phyloP scores from a whole-genome alignment of 176 grass and related monocot species.

The Eremochloa ophiuroides region DNA sequence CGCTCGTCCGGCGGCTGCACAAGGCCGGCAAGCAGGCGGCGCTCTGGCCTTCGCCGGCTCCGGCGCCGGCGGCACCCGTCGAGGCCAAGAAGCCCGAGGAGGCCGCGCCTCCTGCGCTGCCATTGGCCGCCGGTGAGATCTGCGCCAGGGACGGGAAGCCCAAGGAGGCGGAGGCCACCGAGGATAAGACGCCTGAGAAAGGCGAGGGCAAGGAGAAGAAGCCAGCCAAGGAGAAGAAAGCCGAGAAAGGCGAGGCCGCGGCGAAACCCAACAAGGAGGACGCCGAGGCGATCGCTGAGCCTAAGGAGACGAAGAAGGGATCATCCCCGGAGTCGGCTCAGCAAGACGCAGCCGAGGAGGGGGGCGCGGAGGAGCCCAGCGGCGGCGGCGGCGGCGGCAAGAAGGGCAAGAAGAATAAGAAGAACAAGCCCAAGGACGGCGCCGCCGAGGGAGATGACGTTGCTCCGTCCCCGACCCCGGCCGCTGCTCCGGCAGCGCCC shows the following conservation, averaged over 20 bases:
- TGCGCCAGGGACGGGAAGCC: background rate
- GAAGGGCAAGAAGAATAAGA: slow-evolving; percentile 58
- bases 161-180: background rate
- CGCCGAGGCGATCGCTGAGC: background rate
- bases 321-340: slow-evolving; percentile 10
- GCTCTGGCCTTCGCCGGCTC: slow-evolving; percentile 47
- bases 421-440: slow-evolving; percentile 20
- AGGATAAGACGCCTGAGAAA: slow-evolving; percentile 12
- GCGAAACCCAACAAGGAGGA: slow-evolving; percentile 14
- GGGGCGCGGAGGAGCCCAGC: slow-evolving; percentile 6
- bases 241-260: slow-evolving; percentile 19
- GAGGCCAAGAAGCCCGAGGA: slow-evolving; percentile 30
- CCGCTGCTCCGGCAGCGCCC: background rate
- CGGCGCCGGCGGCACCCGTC: background rate
- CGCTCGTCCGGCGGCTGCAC: slow-evolving; percentile 54
- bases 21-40: slow-evolving; percentile 69
- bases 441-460: background rate
- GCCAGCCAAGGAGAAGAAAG: slow-evolving; percentile 23
- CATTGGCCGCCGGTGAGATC: background rate
- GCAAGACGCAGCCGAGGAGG: slow-evolving; percentile 26
- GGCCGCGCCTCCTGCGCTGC: background rate
- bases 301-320: slow-evolving; percentile 35
- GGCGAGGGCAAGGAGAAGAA: slow-evolving; percentile 29
- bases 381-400: slow-evolving; percentile 17
- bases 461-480: background rate